Percentiles rank a stretch among this genome's conserved stretches.
Evolutionary conservation across 1,284 basidiomycete species (phyloP).

Genomic region (Bothia castanella): DNA sequence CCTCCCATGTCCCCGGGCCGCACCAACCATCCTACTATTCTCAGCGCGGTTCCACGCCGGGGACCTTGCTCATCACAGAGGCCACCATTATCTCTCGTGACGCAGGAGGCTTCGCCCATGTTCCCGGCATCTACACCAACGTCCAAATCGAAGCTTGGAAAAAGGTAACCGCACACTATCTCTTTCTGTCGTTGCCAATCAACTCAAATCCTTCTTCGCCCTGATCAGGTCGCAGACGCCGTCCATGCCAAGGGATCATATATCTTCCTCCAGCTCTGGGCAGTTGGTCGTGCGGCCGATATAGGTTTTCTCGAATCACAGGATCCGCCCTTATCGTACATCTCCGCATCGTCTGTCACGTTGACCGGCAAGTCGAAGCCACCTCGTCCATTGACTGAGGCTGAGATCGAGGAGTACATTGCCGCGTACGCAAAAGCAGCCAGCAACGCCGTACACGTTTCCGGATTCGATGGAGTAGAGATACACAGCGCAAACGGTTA

Average conservation of each 20-base stretch:
- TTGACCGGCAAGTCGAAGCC: constrained; percentile 20
- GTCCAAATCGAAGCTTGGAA: constrained; percentile 26
- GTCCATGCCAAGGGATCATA: constrained; percentile 42
- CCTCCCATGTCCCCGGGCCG: constrained; percentile 19
- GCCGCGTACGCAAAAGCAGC: constrained; percentile 23
- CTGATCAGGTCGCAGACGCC: constrained; percentile 34
- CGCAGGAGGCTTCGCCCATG: constrained; percentile 22
- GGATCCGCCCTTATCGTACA: constrained; percentile 28
- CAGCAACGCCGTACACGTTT: constrained; percentile 20
- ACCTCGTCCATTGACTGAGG: constrained; percentile 34
- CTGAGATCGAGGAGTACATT: constrained; percentile 29
- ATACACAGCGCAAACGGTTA: constrained; percentile 17
- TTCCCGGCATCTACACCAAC: constrained; percentile 28
- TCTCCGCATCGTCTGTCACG: constrained; percentile 42
- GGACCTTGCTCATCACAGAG: constrained; percentile 34
- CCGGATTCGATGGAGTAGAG: constrained; percentile 31
- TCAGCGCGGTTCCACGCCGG: constrained; percentile 28
- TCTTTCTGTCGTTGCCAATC: neutral
- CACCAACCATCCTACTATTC: constrained; percentile 30
- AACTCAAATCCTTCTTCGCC: too few species aligned
- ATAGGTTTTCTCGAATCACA: constrained; percentile 25
- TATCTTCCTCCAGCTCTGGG: constrained; percentile 44
- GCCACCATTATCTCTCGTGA: constrained; percentile 32
- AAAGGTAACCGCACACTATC: constrained; percentile 6
- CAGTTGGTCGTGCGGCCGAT: constrained; percentile 37